phyloP scores from a whole-genome alignment of 371 early-diverging fungal species.

The Paraphysoderma sedebokerense region DNA sequence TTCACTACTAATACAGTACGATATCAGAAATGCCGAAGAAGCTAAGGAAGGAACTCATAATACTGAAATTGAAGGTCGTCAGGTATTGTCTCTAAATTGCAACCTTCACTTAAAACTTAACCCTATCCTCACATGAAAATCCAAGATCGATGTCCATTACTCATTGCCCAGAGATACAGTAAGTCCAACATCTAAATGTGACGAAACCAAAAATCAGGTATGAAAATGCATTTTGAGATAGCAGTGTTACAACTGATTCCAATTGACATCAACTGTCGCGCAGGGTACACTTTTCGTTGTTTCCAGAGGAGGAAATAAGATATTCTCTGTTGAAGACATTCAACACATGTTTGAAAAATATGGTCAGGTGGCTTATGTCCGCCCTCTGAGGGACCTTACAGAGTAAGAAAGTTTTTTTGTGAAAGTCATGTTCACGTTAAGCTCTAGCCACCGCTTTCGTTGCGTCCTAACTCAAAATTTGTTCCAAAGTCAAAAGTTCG shows the following conservation, averaged over 20 bases:
- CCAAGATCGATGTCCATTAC: conserved; percentile 37
- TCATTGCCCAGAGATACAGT: conserved; percentile 31
- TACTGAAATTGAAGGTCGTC: conserved; percentile 15
- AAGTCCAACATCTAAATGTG: conserved; percentile 23
- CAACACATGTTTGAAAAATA: conserved; percentile 17
- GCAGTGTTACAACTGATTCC: not conserved
- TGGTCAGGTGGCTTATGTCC: conserved; percentile 28
- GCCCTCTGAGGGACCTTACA: conserved; percentile 5
- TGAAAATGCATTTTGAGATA: not conserved
- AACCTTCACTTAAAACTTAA: not conserved
- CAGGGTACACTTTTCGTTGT: conserved; percentile 33
- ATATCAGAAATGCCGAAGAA: conserved; percentile 20
- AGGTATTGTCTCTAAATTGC: conserved; percentile 5
- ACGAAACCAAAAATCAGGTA: conserved; percentile 33
- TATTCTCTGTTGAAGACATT: conserved; percentile 21
- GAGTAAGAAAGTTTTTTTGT: conserved; percentile 1
- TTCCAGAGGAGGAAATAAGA: conserved; percentile 14
- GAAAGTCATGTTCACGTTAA: not conserved
- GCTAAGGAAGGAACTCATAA: conserved; percentile 26
- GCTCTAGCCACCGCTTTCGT: too few species aligned
- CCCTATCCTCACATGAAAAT: not conserved
- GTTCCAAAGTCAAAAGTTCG: conserved; percentile 28
- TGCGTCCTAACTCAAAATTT: conserved; percentile 6
- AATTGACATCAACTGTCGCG: not conserved
- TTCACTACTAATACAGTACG: conserved; percentile 3